Base-by-base conservation (phyloP, 1,284 basidiomycete genomes). In the Schizophyllum amplum region DNA sequence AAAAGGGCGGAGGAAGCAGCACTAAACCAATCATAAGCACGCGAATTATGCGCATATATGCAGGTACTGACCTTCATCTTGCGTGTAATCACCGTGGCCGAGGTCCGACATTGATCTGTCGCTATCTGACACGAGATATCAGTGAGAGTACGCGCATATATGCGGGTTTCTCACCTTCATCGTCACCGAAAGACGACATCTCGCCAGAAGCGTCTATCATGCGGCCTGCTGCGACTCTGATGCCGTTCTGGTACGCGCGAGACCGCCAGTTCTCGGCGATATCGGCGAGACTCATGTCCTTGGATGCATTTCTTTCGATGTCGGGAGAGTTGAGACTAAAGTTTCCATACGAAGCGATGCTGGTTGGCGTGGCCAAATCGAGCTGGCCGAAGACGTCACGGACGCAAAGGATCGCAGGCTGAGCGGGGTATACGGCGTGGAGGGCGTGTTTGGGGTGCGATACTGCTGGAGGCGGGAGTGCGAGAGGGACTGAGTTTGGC, bases 181-280 rank as follows among this genome's bases (percentile, higher is more conserved):
- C 62, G 46, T 60, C 64, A 46, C 57, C 53, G 50, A 63, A 64
- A 24, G 73, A 72, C 47, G 78, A 72, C 17, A 60, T 59, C 4
- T 62, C 47, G 27, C 27, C 27, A 5, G 27, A 33, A 5, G 13
- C 13, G 27, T 33, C 27, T 13, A 33, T 13, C 27, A 33, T 5
- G 13, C 27, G 27, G 27, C 27, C 27, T 33, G 6, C 27, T 33
- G 5, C 27, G 56, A 87, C 83, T 66, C 79, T 83, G 61, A 87
- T 88, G 27, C 84, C 86, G 62, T 87, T 84, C 65, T 86, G 82
- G 57, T 75, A 83, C 33, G 87, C 84, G 52, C 86, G 77, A 33
- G 79, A 81, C 56, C 87, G 79, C 88, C 88, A 90, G 66, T 82
- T 87, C 24, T 79, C 77, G 9, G 83, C 77, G 53, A 82, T 75